Percentiles rank a stretch among this genome's conserved stretches.
These are phyloP conservation scores for Pseudogymnoascus sp. DNA, from an alignment of 2,329 filamentous ascomycete genomes.

Conservation along the genomic window DNA sequence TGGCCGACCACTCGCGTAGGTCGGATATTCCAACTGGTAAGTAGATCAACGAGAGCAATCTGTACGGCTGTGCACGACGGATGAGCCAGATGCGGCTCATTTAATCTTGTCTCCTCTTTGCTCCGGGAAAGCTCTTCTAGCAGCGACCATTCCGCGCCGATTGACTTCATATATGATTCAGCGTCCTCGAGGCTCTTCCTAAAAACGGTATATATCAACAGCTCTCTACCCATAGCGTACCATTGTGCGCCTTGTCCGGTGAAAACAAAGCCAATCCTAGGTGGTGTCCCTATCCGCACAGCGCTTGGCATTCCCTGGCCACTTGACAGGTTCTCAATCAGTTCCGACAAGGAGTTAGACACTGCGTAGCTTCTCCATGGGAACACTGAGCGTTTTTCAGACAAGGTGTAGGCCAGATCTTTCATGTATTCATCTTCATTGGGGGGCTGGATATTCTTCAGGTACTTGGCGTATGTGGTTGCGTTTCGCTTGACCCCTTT, in stretches of 20 bases:
- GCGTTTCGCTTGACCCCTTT: no score
- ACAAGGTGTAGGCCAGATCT: constrained; percentile 11
- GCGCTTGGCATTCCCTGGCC: no score
- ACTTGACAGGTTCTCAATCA: neutral
- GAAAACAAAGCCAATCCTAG: constrained; percentile 12
- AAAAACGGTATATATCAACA: constrained; percentile 10
- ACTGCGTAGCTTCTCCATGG: constrained; percentile 9
- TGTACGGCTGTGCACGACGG: constrained; percentile 40
- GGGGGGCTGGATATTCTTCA: no score
- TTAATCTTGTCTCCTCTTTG: constrained; percentile 30
- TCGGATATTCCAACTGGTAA: constrained; percentile 32
- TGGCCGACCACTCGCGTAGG: constrained; percentile 35
- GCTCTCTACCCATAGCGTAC: constrained; percentile 16
- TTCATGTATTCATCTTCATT: neutral
- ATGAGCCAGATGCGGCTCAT: constrained; percentile 33
- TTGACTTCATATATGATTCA: neutral
- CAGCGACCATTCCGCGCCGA: neutral
- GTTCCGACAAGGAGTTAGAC: constrained; percentile 5
- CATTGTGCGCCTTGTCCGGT: constrained; percentile 23
- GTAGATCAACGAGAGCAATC: constrained; percentile 35
- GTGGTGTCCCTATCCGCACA: constrained; percentile 11
- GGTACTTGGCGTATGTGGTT: no score
- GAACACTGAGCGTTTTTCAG: neutral
- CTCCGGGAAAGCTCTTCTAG: neutral
- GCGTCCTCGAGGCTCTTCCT: neutral